Evolutionary conservation across 768 basidiomycete species (phyloP).

Genomic region (Lyophyllum atratum): DNA sequence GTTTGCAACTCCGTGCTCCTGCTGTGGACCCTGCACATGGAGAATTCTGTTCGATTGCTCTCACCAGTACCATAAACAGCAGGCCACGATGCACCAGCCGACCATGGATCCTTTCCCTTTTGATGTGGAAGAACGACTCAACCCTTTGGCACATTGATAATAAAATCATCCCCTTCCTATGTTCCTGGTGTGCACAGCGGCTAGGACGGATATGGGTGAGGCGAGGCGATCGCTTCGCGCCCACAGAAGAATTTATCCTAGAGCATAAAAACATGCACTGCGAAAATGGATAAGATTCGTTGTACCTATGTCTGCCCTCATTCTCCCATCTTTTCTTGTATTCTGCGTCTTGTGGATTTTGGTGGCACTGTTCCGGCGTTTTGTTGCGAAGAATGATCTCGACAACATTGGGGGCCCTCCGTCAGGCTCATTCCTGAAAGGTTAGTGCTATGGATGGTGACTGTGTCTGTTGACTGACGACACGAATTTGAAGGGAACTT

Average conservation of each 20-base stretch:
- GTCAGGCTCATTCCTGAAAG: conserved; percentile 26
- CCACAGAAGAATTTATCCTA: too few relatives aligned
- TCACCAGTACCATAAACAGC: neutral
- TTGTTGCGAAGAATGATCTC: conserved; percentile 20
- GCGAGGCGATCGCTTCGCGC: too few relatives aligned
- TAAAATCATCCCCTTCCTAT: too few relatives aligned
- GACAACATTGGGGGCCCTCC: conserved; percentile 34
- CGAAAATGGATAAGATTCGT: too few relatives aligned
- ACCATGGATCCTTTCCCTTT: too few relatives aligned
- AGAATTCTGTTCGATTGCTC: neutral
- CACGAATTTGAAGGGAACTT: conserved; percentile 14
- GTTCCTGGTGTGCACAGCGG: too few relatives aligned
- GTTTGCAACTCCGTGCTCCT: neutral
- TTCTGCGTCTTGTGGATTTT: conserved; percentile 4
- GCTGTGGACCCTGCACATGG: neutral
- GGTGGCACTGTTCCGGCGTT: conserved; percentile 17
- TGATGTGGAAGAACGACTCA: too few relatives aligned
- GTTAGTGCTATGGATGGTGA: conserved; percentile 13
- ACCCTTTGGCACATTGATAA: too few relatives aligned
- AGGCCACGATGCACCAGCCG: too few relatives aligned
- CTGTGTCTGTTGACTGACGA: neutral
- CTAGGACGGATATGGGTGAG: too few relatives aligned
- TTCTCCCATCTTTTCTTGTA: neutral
- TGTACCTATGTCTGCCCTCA: neutral
- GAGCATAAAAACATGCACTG: too few relatives aligned